phyloP scores from a whole-genome alignment of 257 asterid genomes.

The Prunella vulgaris region DNA sequence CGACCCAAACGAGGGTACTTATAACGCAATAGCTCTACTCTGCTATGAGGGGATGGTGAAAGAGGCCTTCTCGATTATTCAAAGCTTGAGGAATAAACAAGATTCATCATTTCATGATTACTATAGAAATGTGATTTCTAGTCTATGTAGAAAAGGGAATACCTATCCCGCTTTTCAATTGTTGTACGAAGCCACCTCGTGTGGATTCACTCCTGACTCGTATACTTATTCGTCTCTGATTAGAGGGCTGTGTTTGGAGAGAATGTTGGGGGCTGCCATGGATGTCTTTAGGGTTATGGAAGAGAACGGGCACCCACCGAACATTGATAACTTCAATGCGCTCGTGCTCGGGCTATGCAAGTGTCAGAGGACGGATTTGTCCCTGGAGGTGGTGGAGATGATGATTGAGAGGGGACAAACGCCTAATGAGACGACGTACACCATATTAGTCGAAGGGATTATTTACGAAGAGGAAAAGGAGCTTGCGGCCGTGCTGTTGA shows the following conservation, averaged over 20 bases:
- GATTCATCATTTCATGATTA: slow-evolving; percentile 47
- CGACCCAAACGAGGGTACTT: slow-evolving; percentile 72
- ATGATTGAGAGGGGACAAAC: slow-evolving; percentile 59
- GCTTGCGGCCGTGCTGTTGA: slow-evolving; percentile 50
- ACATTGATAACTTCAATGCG: slow-evolving; percentile 57
- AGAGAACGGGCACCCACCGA: slow-evolving; percentile 50
- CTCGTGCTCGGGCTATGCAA: slow-evolving; percentile 84
- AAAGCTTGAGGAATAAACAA: slow-evolving; percentile 48
- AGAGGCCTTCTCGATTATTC: slow-evolving; percentile 67
- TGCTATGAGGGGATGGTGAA: slow-evolving; percentile 67
- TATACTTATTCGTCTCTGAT: slow-evolving; percentile 77
- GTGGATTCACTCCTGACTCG: slow-evolving; percentile 67
- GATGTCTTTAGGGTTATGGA: slow-evolving; percentile 58
- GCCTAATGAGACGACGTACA: slow-evolving; percentile 78
- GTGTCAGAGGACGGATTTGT: slow-evolving; percentile 61
- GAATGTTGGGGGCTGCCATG: slow-evolving; percentile 65
- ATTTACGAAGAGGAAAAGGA: slow-evolving; percentile 60
- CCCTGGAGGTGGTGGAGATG: slow-evolving; percentile 49
- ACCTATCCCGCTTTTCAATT: slow-evolving; percentile 66
- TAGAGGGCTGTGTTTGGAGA: slow-evolving; percentile 74
- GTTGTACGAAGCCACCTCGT: slow-evolving; percentile 48
- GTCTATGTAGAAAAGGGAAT: slow-evolving; percentile 73
- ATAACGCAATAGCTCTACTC: slow-evolving; percentile 63
- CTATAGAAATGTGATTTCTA: slow-evolving; percentile 50
- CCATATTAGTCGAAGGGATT: slow-evolving; percentile 72